Percentiles rank a stretch among this genome's conserved stretches.
phyloP scores from a whole-genome alignment of 1,139 yeast genomes.

The Sugiyamaella grinbergsii region DNA sequence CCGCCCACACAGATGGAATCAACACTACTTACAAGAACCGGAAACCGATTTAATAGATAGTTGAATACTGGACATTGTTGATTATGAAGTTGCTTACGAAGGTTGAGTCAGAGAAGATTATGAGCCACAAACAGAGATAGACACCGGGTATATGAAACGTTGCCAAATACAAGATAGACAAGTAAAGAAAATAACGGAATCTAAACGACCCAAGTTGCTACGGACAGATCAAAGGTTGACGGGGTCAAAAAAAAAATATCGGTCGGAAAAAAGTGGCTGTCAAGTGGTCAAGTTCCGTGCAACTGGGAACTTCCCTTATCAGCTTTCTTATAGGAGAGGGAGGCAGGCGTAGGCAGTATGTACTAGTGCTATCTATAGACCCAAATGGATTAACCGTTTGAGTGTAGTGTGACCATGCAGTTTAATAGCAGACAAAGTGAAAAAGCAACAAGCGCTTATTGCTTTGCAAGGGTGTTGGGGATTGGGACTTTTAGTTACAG shows the following conservation, averaged over 20 bases:
- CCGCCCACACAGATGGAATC: too few species aligned
- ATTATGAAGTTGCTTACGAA: neutral
- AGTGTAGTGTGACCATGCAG: conserved; percentile 16
- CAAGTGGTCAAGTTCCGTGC: conserved; percentile 14
- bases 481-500: neutral
- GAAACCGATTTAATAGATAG: conserved; percentile 14
- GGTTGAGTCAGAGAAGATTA: neutral
- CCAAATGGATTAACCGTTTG: conserved; percentile 10
- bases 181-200: too few species aligned
- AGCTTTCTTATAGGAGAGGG: conserved; percentile 4
- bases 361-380: conserved; percentile 16
- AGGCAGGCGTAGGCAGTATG: conserved; percentile 9
- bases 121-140: neutral
- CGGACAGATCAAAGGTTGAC: neutral
- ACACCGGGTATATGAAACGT: too few species aligned
- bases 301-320: conserved; percentile 15
- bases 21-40: conserved; percentile 17
- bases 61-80: conserved; percentile 18
- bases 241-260: too few species aligned
- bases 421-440: neutral
- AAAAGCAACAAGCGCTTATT: conserved; percentile 7
- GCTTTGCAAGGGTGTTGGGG: neutral
- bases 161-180: too few species aligned
- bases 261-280: conserved; percentile 11
- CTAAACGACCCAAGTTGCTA: too few species aligned